phyloP scores from a whole-genome alignment of 1,139 yeast genomes.

The Debaryomyces subglobosus region DNA sequence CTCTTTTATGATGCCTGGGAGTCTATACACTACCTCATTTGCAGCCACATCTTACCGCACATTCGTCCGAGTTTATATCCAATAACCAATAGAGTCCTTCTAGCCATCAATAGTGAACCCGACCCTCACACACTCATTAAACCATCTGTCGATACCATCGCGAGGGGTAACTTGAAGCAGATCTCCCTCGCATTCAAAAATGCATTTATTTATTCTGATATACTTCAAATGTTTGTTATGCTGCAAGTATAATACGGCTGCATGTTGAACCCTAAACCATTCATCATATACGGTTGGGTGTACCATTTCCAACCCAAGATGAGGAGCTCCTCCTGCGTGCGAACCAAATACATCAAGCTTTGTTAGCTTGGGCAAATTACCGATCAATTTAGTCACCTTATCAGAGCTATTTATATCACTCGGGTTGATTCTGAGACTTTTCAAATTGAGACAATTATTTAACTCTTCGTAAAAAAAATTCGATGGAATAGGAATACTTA shows the following conservation, averaged over 20 bases:
- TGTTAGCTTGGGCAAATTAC: conserved; percentile 29
- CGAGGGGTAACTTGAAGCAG: conserved; percentile 36
- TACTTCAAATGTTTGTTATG: conserved; percentile 36
- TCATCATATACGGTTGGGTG: conserved; percentile 60
- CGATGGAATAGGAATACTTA: conserved; percentile 31
- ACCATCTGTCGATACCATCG: conserved; percentile 48
- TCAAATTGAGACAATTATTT: conserved; percentile 23
- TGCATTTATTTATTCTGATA: conserved; percentile 45
- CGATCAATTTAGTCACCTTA: conserved; percentile 28
- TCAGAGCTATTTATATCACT: conserved; percentile 26
- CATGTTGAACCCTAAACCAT: conserved; percentile 61
- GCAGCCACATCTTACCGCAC: conserved; percentile 5
- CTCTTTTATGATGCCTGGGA: background rate
- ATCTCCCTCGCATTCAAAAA: conserved; percentile 32
- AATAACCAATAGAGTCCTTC: background rate
- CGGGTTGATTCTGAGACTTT: conserved; percentile 45
- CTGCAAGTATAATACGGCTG: conserved; percentile 41
- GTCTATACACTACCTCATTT: background rate
- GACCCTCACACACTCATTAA: conserved; percentile 30
- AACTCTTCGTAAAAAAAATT: conserved; percentile 18
- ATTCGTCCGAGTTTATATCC: conserved; percentile 1
- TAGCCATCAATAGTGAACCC: conserved; percentile 4
- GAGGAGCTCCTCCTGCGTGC: conserved; percentile 57
- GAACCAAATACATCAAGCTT: conserved; percentile 53
- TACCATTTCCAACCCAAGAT: conserved; percentile 56